These are phyloP conservation scores for Cucumis sativus DNA, from an alignment of 306 rosid species.

Conservation along the genomic window DNA sequence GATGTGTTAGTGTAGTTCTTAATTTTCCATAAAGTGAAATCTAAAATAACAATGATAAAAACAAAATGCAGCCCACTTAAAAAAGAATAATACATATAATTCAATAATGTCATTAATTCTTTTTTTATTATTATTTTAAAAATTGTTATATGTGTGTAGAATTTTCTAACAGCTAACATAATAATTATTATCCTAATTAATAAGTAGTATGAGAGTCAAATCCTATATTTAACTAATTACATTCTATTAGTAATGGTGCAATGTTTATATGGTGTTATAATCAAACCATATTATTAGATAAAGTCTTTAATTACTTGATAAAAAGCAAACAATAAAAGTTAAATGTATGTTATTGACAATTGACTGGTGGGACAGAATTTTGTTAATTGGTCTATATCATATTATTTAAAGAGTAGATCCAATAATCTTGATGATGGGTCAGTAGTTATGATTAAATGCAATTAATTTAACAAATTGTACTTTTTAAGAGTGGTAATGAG, in stretches of 20 bases:
- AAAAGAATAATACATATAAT: background rate
- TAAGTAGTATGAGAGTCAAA: background rate
- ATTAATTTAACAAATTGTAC: background rate
- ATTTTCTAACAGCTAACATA: background rate
- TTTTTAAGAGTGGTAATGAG: background rate
- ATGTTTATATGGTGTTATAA: background rate
- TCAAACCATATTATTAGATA: background rate
- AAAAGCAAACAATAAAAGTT: background rate
- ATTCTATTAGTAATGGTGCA: background rate
- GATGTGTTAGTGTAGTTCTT: background rate
- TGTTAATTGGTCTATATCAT: slow-evolving; percentile 1
- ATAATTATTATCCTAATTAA: background rate
- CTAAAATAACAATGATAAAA: background rate
- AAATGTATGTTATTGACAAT: background rate
- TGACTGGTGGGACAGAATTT: background rate
- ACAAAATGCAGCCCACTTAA: background rate
- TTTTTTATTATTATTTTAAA: too few relatives aligned
- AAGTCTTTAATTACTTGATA: too few relatives aligned
- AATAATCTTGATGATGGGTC: background rate
- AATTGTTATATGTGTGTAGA: background rate
- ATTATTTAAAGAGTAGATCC: background rate
- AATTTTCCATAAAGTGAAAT: background rate
- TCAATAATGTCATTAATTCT: too few relatives aligned
- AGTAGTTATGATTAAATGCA: slow-evolving; percentile 5
- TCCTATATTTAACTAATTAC: background rate